Percentiles rank a stretch among this genome's conserved stretches.
phyloP scores from a whole-genome alignment of 176 grass and related monocot species.

The Musa itinerans region DNA sequence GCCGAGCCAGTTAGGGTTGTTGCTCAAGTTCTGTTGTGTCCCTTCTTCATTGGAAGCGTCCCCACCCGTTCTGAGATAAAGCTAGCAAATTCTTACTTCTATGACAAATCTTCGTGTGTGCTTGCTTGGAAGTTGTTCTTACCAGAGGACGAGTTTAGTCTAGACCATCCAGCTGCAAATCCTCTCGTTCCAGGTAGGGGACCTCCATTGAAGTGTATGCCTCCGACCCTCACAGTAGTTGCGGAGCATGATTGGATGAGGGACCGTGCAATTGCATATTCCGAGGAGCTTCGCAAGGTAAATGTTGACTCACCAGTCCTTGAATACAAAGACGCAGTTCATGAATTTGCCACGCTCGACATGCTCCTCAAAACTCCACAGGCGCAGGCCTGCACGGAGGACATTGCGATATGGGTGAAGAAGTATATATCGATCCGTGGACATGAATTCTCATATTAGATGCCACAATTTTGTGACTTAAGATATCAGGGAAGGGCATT shows the following conservation, averaged over 20 bases:
- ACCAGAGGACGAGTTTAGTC: neutral
- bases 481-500: neutral
- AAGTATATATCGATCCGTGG: conserved; percentile 4
- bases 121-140: conserved; percentile 18
- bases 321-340: conserved; percentile 15
- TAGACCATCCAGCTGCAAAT: conserved; percentile 15
- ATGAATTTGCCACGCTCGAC: conserved; percentile 5
- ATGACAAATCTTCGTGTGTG: conserved; percentile 2
- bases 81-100: conserved; percentile 11
- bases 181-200: neutral
- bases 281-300: conserved; percentile 7
- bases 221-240: conserved; percentile 1
- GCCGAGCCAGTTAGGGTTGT: conserved; percentile 8
- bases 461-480: neutral
- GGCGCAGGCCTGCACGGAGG: conserved; percentile 3
- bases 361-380: conserved; percentile 1
- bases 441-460: conserved; percentile 10
- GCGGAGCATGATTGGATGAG: conserved; percentile 11
- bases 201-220: conserved; percentile 5
- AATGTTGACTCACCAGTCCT: conserved; percentile 14
- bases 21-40: conserved; percentile 13
- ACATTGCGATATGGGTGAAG: conserved; percentile 8
- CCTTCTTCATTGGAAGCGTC: conserved; percentile 1
- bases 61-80: conserved; percentile 8
- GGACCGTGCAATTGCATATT: conserved; percentile 13